These are phyloP conservation scores for Clitopilus passeckerianus DNA, from an alignment of 768 basidiomycete species.

Conservation along the genomic window DNA sequence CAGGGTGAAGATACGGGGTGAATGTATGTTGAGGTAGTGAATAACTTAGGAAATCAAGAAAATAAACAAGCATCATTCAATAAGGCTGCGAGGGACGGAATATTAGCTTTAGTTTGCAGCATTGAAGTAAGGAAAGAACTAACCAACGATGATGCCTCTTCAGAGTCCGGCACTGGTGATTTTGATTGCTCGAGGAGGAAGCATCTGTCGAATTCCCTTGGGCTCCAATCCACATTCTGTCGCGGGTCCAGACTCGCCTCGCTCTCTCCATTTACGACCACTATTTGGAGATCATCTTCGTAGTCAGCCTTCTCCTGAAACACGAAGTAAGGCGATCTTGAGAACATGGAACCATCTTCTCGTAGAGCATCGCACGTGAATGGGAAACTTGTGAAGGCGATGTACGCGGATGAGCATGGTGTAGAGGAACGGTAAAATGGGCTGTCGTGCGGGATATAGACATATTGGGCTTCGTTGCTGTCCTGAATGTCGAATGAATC, in stretches of 20 bases:
- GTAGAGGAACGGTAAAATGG: slow-evolving; percentile 29
- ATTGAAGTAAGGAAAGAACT: not conserved
- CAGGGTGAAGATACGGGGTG: not conserved
- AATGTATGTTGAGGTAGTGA: not conserved
- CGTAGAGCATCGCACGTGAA: slow-evolving; percentile 18
- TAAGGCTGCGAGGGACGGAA: not conserved
- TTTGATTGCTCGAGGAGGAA: not conserved
- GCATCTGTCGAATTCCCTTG: not conserved
- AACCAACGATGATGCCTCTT: not conserved
- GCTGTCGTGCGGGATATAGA: slow-evolving; percentile 32
- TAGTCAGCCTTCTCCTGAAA: not conserved
- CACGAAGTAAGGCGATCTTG: not conserved
- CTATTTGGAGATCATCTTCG: not conserved
- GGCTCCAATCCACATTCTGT: not conserved
- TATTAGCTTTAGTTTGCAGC: not conserved
- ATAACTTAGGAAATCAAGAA: not conserved
- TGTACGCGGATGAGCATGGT: slow-evolving; percentile 19
- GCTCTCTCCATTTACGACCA: not conserved
- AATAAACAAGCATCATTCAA: not conserved
- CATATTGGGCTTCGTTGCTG: slow-evolving; percentile 26
- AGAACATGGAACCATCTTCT: slow-evolving; percentile 15
- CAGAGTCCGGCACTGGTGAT: not conserved
- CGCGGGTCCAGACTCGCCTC: not conserved
- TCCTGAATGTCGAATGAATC: slow-evolving; percentile 8
- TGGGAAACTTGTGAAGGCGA: slow-evolving; percentile 20